Base-by-base conservation (phyloP, 2,329 filamentous ascomycete genomes). In the Aspergillus sp. region DNA sequence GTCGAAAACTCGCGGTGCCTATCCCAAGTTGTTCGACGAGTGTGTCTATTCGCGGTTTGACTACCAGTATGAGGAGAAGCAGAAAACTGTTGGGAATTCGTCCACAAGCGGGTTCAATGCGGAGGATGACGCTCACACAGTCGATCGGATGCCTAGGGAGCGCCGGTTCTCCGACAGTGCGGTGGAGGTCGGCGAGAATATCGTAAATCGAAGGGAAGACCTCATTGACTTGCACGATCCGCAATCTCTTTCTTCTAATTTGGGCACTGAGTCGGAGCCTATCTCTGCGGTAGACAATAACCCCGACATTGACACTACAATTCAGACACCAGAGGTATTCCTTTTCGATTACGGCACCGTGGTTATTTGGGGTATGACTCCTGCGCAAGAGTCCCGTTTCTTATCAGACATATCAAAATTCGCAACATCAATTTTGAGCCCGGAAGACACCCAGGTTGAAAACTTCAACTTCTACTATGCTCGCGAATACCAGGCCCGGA, bases 381-480 rank as follows among this genome's bases (percentile, higher is more conserved):
- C 91, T n/a, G 84, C 87, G 31, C 91, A 99, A 70, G 95, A 99
- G 80, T 89, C 91, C 67, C 87, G 91, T 45, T 97, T 99, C 73
- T 82, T 99, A 17, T 95, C 95, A 69, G 94, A 99, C 71, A 91
- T 99, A 64, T 87, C 92, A 60, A 97, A 95, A 73, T 99, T 98
- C 69, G 95, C 97, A 77, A 86, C 88, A 46, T 94, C 97, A 74
- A 97, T 97, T 76, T 84, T 98, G 53, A 88, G 88, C 28, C 87
- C 90, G 11, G 93, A 96, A 72, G 92, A 97, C 69, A 89, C 97
- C 31, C 94, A 99, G 80, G 92, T 93, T 51, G 95, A 99, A 77
- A 92, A 94, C 72, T 99, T 99, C 84, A 99, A 99, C 77, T 99
- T 98, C 77, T 99, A 99, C 82, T 98, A 99, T 81, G 98, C 95